Evolutionary conservation across 768 basidiomycete species (phyloP), one percentile per base, ranked within the genome.

Genomic region (Crassisporium funariophilum): DNA sequence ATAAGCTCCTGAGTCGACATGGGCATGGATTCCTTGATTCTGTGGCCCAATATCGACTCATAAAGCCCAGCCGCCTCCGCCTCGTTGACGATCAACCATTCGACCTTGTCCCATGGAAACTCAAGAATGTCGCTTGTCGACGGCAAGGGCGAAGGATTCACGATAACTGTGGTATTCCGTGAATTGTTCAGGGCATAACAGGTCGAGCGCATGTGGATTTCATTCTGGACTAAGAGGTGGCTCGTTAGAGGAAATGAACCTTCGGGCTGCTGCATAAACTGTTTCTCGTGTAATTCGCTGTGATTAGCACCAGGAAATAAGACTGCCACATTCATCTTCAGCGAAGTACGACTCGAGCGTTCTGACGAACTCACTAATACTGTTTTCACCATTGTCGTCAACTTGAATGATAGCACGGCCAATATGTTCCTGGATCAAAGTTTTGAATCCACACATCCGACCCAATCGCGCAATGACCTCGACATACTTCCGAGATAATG

Each of bases 331-430:
- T 31, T 15, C 19, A 35, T 35, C 6, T 45, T 23, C 35, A 11
- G 13, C 7, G 19, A 10, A 25, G 16, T 15, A 3, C 11, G 27
- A 41, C 15, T 25, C 5, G 6, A 24, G 42, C 16, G 11, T 35
- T 20, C 37, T 2, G 24, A 13, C 9, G 0, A n/a, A 62, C 76
- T 39, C 46, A 82, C 82, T 76, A 54, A 84, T 84, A 53, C 79
- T 77, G 49, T 84, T 84, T 60, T 84, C 81, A 24, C 83, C 83
- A 16, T 69, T 66, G 5, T 76, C 67, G 4, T 78, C 67, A 2
- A 84, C 73, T 56, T 84, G 83, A 19, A 84, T 82, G 15, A 84
- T 69, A 1, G 83, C 83, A 2, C 82, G 70, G 11, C 83, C 83
- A 2, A 79, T 83, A 0, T 73, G 69, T 48, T 72, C 73, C 76